Evolutionary conservation across 2,329 filamentous ascomycete genomes (phyloP), one percentile per base, ranked within the genome.

Genomic region (Zasmidium angulare): DNA sequence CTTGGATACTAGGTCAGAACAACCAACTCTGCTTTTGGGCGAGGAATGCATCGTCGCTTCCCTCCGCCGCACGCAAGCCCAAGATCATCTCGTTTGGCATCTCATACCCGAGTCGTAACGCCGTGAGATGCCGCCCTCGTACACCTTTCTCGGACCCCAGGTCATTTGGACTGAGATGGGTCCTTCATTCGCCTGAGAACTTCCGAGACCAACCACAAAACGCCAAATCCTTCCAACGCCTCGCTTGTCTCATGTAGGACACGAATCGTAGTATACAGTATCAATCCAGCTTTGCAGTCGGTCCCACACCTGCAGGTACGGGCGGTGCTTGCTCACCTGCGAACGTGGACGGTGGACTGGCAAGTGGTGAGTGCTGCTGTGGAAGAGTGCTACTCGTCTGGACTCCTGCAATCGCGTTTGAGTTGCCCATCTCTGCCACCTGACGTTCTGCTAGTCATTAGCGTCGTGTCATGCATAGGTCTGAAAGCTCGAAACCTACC

Each of bases 401-500:
- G 14, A 48, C 29, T 46, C 40, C 56, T 50, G 36, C 36, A 14
- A 19, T 17, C 36, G 36, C 36, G 14, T 19, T 43, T 17, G 36
- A 43, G 36, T 17, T 43, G 36, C 56, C 60, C 47, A 63, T 55
- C 9, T 61, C 60, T 24, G 60, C 50, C 22, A 64, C 53, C 26
- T 64, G 63, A 22, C 61, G 57, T 59, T 64, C 63, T 60, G 21
- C 43, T 43, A 7, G 40, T 55, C 4, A 52, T 43, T 43, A 43
- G 36, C 36, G 36, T 17, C 9, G n/a, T 43, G 36, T 43, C 36
- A 43, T 43, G 36, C 36, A 43, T 43, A 43, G 3, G 14, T 48
- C 29, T 29, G 46, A 50, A 17, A n/a, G 40, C 21, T 17, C 29
- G 3, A n/a, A 40, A 61, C 66, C 59, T 61, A 89, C 88, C 89